These are phyloP conservation scores for Apiotrichum veenhuisii DNA, from an alignment of 1,284 basidiomycete species.

Conservation along the genomic window DNA sequence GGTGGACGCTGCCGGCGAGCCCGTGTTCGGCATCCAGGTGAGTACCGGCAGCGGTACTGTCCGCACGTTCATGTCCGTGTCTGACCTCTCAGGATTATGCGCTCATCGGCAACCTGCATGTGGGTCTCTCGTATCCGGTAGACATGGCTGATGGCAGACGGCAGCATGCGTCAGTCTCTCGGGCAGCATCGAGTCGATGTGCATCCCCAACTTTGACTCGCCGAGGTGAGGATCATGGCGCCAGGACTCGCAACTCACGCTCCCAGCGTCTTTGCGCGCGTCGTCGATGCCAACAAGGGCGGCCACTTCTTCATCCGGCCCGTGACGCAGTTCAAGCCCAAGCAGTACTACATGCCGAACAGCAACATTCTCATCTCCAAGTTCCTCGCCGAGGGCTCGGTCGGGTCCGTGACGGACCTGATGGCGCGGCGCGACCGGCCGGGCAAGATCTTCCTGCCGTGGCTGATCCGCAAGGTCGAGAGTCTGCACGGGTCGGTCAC, in stretches of 20 bases:
- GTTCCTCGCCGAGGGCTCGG: constrained; percentile 75
- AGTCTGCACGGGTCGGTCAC: constrained; percentile 73
- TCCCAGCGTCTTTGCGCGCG: constrained; percentile 68
- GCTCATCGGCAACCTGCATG: constrained; percentile 48
- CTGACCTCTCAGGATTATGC: constrained; percentile 46
- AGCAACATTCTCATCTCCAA: constrained; percentile 86
- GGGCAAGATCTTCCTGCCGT: constrained; percentile 56
- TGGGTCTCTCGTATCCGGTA: constrained; percentile 19
- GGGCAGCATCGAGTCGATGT: constrained; percentile 66
- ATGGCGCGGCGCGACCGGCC: background rate
- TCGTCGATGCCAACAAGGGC: constrained; percentile 59
- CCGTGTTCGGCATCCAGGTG: constrained; percentile 35
- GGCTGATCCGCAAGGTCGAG: constrained; percentile 83
- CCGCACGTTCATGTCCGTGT: background rate
- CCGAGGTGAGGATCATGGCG: constrained; percentile 52
- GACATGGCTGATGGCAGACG: constrained; percentile 26
- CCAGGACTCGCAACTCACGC: background rate
- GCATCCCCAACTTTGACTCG: constrained; percentile 87
- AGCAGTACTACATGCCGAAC: constrained; percentile 81
- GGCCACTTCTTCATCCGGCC: constrained; percentile 86
- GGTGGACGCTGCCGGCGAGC: constrained; percentile 21
- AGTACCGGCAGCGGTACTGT: background rate
- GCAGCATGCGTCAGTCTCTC: constrained; percentile 51
- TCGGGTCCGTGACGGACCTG: constrained; percentile 67
- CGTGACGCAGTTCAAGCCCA: constrained; percentile 49